Evolutionary conservation across 257 asterid genomes (phyloP).

Genomic region (Cruciata laevipes): DNA sequence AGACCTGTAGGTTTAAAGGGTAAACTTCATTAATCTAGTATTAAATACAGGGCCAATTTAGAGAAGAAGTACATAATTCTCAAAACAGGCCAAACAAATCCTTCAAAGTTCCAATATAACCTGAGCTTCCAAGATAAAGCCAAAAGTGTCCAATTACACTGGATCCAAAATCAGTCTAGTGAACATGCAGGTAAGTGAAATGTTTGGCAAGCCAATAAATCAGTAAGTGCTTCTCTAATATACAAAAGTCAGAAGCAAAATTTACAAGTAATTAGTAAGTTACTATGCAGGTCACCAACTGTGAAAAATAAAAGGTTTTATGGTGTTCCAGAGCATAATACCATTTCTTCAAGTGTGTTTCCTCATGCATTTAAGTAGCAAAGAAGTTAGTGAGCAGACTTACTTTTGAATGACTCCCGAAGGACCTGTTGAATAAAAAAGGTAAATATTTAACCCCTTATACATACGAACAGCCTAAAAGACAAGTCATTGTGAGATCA

Average conservation of each 20-base stretch:
- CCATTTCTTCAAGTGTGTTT: neutral
- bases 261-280: neutral
- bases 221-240: neutral
- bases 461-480: neutral
- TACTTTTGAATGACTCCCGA: slow-evolving; percentile 68
- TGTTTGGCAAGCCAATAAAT: neutral
- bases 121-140: neutral
- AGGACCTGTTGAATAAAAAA: slow-evolving; percentile 49
- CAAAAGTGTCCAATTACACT: neutral
- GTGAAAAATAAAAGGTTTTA: neutral
- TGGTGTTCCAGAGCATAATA: neutral
- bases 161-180: neutral
- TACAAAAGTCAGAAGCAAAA: neutral
- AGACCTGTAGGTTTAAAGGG: slow-evolving; percentile 42
- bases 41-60: neutral
- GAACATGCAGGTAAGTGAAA: neutral
- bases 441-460: slow-evolving; percentile 9
- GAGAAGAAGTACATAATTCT: neutral
- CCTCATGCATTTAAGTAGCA: neutral
- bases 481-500: neutral
- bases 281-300: no score
- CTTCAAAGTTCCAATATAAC: neutral
- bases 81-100: neutral
- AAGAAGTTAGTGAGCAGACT: slow-evolving; percentile 12
- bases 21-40: neutral